Base-by-base conservation (phyloP, 2,329 filamentous ascomycete genomes). In the Cladosporium velox region DNA sequence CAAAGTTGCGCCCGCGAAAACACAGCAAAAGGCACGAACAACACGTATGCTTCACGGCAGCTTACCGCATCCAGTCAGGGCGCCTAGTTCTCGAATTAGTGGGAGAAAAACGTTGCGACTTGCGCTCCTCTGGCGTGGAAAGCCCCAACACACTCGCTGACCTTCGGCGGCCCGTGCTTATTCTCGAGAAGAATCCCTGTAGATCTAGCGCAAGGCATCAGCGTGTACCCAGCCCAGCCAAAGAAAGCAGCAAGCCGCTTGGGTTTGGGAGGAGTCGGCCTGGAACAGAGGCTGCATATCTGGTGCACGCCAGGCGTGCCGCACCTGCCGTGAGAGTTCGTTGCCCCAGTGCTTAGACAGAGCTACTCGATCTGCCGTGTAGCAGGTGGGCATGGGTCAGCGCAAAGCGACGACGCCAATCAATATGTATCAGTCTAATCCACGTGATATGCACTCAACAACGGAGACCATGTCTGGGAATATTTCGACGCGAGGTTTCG, bases 151-250 rank as follows among this genome's bases (percentile, higher is more conserved):
- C 57, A 51, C 51, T 21, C 38, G 47, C 51, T 57, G 61, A 64
- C 51, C 26, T 47, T 41, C 11, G 35, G 8, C 7, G 61, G 38
- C 18, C 61, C 61, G 61, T 57, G 61, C 61, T 32, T 12, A n/a
- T 34, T 35, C 34, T 63, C 51, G 61, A 64, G 51, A 49, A 64
- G 51, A 34, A 64, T 64, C 61, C 61, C 61, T 64, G 61, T 64
- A 54, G 61, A 64, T 64, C 61, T 64, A 64, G 61, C 61, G 61
- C 61, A 57, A 64, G 61, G 61, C 61, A 64, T 55, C 51, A 52
- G 30, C 32, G 55, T 24, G 47, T 52, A 63, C 26, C 59, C 38
- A 52, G 30, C 44, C 41, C 59, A 52, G 59, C 32, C 57, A 59
- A 59, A 44, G 38, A 35, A 64, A 57, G 61, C 61, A 64, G 61